Percentiles rank a stretch among this genome's conserved stretches.
phyloP scores from a whole-genome alignment of 2,329 filamentous ascomycete species.

The Epichloe bromicola region DNA sequence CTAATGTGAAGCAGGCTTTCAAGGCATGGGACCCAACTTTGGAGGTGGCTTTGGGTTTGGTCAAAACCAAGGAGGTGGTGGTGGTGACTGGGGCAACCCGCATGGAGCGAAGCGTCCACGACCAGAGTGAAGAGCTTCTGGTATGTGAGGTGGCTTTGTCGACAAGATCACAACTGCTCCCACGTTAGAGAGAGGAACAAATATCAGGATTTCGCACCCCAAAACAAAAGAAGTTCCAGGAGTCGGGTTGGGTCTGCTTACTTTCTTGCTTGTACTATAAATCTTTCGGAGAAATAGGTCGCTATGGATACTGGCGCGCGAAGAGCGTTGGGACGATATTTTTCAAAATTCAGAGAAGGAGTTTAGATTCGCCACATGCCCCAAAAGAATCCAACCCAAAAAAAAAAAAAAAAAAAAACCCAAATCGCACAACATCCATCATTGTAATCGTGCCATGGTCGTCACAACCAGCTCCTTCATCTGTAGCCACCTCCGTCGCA shows the following conservation, averaged over 20 bases:
- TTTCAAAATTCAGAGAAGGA: background rate
- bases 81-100: constrained; percentile 61
- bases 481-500: constrained; percentile 15
- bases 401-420: background rate
- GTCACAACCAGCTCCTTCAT: constrained; percentile 13
- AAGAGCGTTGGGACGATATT: constrained; percentile 4
- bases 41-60: constrained; percentile 58
- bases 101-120: constrained; percentile 70
- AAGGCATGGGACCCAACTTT: constrained; percentile 57
- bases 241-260: background rate
- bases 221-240: background rate
- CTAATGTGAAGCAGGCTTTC: constrained; percentile 40
- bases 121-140: constrained; percentile 40
- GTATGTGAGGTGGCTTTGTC: background rate
- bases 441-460: constrained; percentile 8
- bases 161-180: background rate
- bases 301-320: constrained; percentile 4
- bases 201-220: background rate
- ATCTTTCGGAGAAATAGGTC: background rate
- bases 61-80: constrained; percentile 29
- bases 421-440: background rate
- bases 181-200: background rate
- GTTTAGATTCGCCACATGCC: background rate
- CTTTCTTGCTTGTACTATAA: constrained; percentile 8
- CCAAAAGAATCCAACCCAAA: too few relatives aligned